Conservation (phyloP, 2,329 filamentous ascomycete genomes). For the Pseudogymnoascus sp. region DNA sequence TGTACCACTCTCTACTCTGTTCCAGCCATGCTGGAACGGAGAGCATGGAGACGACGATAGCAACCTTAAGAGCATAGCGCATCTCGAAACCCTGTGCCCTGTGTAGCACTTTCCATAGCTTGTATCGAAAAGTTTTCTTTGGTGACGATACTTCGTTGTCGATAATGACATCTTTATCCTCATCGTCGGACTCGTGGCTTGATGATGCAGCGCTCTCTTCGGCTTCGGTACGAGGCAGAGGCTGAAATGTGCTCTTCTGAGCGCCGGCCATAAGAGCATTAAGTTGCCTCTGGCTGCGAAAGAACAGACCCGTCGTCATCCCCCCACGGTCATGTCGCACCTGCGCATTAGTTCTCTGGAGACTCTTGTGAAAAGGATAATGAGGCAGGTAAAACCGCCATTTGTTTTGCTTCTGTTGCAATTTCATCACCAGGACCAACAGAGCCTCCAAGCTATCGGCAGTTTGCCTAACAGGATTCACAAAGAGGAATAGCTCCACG, state of each 20-base stretch:
- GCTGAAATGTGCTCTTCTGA: conserved; percentile 28
- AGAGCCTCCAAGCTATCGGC: conserved; percentile 41
- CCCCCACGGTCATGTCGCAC: conserved; percentile 52
- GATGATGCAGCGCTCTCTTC: conserved; percentile 10
- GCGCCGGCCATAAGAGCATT: conserved; percentile 28
- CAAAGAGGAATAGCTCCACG: conserved; percentile 46
- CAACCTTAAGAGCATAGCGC: conserved; percentile 49
- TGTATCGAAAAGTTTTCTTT: conserved; percentile 36
- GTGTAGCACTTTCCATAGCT: conserved; percentile 42
- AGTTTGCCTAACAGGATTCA: conserved; percentile 45
- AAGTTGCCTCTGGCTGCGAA: conserved; percentile 26
- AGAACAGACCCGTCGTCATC: conserved; percentile 43
- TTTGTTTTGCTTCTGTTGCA: conserved; percentile 35
- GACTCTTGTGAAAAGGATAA: conserved; percentile 45
- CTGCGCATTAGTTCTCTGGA: conserved; percentile 47
- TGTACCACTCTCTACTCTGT: conserved; percentile 43
- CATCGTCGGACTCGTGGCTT: conserved; percentile 26
- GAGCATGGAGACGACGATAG: conserved; percentile 41
- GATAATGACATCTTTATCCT: conserved; percentile 33
- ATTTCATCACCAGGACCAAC: conserved; percentile 39
- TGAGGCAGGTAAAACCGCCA: conserved; percentile 42
- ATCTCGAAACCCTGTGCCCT: conserved; percentile 50
- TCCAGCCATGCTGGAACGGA: conserved; percentile 46
- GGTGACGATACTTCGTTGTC: conserved; percentile 32
- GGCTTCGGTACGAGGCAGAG: conserved; percentile 20